Evolutionary conservation across 345 rosid species (phyloP).

Genomic region (Leavenworthia alabamica): DNA sequence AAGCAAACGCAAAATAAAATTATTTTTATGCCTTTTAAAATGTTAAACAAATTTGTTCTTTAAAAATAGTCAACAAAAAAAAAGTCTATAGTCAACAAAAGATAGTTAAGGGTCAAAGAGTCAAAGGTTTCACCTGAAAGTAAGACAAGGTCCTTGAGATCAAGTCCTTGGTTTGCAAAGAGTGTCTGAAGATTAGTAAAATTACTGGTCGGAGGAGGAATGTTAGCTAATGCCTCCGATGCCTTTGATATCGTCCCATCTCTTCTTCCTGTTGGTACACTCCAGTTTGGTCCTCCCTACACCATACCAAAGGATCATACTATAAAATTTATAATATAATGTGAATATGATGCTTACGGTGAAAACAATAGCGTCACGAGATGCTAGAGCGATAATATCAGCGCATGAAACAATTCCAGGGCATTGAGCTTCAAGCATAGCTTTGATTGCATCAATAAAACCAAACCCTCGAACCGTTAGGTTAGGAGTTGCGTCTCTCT

Average conservation of each 20-base stretch:
- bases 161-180: constrained; percentile 60
- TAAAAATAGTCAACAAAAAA: too few species aligned
- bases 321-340: not conserved
- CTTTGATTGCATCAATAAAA: constrained; percentile 63
- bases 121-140: constrained; percentile 38
- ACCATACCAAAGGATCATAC: not conserved
- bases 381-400: constrained; percentile 52
- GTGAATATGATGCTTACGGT: constrained; percentile 36
- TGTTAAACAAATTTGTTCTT: too few species aligned
- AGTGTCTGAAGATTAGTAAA: constrained; percentile 45
- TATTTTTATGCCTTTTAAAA: not conserved
- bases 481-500: constrained; percentile 61
- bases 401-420: constrained; percentile 86
- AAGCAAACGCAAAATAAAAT: not conserved
- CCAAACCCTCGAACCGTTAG: constrained; percentile 57
- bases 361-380: constrained; percentile 65
- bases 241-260: constrained; percentile 60
- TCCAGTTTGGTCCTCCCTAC: constrained; percentile 85
- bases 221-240: constrained; percentile 47
- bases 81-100: too few species aligned
- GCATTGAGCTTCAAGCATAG: constrained; percentile 63
- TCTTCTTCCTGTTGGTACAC: constrained; percentile 77
- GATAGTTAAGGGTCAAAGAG: too few species aligned
- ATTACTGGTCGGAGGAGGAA: constrained; percentile 62
- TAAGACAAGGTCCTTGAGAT: constrained; percentile 61